A percentile compares a stretch with the other conserved stretches of the same genome.
phyloP scores from a whole-genome alignment of 2,329 filamentous ascomycete genomes.

The Cercospora citrullina region DNA sequence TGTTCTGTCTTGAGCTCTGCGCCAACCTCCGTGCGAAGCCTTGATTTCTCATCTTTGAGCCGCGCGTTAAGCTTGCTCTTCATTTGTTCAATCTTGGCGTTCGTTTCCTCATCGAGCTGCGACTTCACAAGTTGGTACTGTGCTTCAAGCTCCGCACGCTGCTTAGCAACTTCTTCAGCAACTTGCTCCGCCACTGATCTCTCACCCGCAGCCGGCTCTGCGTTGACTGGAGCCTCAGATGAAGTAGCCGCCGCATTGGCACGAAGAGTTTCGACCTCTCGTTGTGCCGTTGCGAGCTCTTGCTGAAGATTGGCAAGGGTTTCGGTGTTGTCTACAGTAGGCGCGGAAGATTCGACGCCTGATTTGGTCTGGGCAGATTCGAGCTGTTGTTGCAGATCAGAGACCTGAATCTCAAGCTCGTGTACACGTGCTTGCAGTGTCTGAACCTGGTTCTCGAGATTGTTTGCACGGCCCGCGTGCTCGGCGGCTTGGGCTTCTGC shows the following conservation, averaged over 20 bases:
- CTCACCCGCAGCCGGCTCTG: slow-evolving; percentile 28
- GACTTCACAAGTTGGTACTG: slow-evolving; percentile 42
- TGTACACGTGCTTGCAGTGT: slow-evolving; percentile 61
- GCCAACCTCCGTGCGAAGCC: slow-evolving; percentile 41
- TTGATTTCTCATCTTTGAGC: slow-evolving; percentile 52
- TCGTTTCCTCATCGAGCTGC: slow-evolving; percentile 52
- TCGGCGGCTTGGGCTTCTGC: slow-evolving; percentile 45
- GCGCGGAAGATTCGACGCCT: not conserved
- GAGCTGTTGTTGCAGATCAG: slow-evolving; percentile 42
- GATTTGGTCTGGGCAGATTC: slow-evolving; percentile 33
- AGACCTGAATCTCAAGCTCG: slow-evolving; percentile 63
- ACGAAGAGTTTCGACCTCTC: slow-evolving; percentile 49
- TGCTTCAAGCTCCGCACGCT: slow-evolving; percentile 42
- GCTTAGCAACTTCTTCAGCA: slow-evolving; percentile 43
- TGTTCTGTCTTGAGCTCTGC: slow-evolving; percentile 44
- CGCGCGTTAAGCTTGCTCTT: slow-evolving; percentile 67
- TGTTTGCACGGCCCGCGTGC: slow-evolving; percentile 41
- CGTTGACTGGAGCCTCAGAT: slow-evolving; percentile 21
- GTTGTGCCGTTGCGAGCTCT: slow-evolving; percentile 47
- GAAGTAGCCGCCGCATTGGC: slow-evolving; percentile 36
- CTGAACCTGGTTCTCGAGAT: slow-evolving; percentile 44
- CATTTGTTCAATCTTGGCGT: slow-evolving; percentile 67
- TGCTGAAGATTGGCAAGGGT: slow-evolving; percentile 41
- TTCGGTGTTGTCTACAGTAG: slow-evolving; percentile 26
- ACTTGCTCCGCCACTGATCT: slow-evolving; percentile 52